A percentile compares a stretch with the other conserved stretches of the same genome.
Conservation (phyloP, 805 yeast genomes). For the Barnettozyma populi region DNA sequence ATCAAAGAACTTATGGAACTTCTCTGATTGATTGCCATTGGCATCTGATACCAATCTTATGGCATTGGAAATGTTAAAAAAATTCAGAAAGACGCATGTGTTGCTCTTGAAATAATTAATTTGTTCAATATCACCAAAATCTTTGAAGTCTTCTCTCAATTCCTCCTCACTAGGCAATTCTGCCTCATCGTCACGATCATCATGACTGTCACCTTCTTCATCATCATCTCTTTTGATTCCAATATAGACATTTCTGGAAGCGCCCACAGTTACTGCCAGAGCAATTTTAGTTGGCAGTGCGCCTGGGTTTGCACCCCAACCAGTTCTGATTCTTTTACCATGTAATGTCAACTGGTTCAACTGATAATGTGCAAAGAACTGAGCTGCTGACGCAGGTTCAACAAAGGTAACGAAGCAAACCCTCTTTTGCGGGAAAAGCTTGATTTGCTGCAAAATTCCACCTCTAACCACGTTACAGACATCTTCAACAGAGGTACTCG, state of each 20-base stretch:
- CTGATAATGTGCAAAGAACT: constrained; percentile 56
- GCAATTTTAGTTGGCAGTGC: constrained; percentile 50
- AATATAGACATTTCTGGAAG: constrained; percentile 71
- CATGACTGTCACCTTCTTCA: constrained; percentile 25
- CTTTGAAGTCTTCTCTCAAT: constrained; percentile 53
- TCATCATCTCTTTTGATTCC: constrained; percentile 43
- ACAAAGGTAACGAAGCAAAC: constrained; percentile 69
- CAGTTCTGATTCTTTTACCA: constrained; percentile 56
- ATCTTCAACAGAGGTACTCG: constrained; percentile 62
- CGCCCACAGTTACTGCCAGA: constrained; percentile 65
- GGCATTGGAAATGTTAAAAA: constrained; percentile 56
- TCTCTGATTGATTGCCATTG: constrained; percentile 31
- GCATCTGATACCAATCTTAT: constrained; percentile 59
- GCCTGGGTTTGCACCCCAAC: constrained; percentile 69
- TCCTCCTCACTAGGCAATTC: constrained; percentile 42
- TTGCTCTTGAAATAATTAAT: constrained; percentile 65
- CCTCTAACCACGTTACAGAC: constrained; percentile 74
- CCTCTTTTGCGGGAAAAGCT: constrained; percentile 43
- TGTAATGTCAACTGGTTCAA: constrained; percentile 56
- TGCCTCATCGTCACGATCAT: constrained; percentile 25
- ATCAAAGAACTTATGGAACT: constrained; percentile 35
- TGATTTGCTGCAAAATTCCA: constrained; percentile 62
- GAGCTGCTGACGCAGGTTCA: constrained; percentile 58
- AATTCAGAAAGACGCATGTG: constrained; percentile 72
- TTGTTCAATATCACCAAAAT: constrained; percentile 71